These are phyloP conservation scores for Trypanosoma conorhini DNA, from an alignment of 208 protist species.

Conservation along the genomic window DNA sequence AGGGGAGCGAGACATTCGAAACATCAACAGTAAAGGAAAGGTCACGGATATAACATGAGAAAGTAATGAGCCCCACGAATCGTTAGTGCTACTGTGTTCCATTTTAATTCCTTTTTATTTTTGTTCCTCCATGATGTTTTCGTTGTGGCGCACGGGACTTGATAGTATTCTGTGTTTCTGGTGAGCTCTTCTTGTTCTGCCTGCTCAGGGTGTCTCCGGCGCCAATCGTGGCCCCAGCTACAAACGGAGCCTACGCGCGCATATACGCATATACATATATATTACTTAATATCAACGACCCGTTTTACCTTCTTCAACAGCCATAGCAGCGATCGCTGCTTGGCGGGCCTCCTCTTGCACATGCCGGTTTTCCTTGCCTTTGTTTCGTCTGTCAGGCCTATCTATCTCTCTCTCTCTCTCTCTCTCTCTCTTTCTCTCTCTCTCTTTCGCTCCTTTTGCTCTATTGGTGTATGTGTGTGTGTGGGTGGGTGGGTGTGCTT, in stretches of 20 bases:
- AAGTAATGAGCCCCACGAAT: not conserved
- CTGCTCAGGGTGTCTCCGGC: not conserved
- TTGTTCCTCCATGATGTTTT: not conserved
- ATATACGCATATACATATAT: constrained; percentile 26
- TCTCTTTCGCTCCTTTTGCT: not conserved
- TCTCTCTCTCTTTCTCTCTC: not conserved
- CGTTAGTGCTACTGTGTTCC: not conserved
- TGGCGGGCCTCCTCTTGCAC: too few relatives aligned
- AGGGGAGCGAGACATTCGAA: constrained; percentile 1
- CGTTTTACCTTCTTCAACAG: not conserved
- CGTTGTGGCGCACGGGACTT: not conserved
- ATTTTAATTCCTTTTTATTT: not conserved
- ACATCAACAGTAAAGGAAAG: not conserved
- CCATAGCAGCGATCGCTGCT: not conserved
- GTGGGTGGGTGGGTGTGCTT: not conserved
- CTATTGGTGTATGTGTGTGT: not conserved
- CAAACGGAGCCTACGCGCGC: not conserved
- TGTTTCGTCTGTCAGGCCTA: not conserved
- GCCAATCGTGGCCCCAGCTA: not conserved
- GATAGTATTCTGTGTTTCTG: not conserved
- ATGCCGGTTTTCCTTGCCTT: not conserved
- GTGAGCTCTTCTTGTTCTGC: not conserved
- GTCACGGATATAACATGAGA: too few relatives aligned
- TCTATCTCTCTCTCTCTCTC: not conserved
- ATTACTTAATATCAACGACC: not conserved